A percentile compares a stretch with the other conserved stretches of the same genome.
Conservation (phyloP, 2,329 filamentous ascomycete species). For the Fusarium albidum region DNA sequence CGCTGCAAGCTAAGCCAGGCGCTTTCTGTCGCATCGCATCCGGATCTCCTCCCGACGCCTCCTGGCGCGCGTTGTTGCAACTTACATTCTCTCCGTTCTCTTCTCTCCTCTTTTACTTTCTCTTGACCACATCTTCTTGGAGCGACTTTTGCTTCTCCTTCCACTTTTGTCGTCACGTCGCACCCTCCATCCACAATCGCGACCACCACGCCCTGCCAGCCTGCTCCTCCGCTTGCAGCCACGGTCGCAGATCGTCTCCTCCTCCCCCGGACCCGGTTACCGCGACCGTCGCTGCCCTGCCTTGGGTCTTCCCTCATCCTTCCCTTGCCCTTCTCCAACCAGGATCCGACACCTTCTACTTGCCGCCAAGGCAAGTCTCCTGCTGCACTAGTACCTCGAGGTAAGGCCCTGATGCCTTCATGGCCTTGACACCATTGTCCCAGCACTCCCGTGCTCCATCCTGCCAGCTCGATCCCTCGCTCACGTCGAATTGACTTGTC, state of each 20-base stretch:
- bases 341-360: constrained; percentile 33
- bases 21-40: constrained; percentile 7
- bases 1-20: constrained; percentile 8
- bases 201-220: constrained; percentile 10
- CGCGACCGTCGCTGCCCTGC: constrained; percentile 33
- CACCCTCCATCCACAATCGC: constrained; percentile 31
- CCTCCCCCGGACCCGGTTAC: constrained; percentile 35
- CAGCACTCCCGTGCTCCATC: constrained; percentile 35
- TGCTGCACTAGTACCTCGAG: constrained; percentile 33
- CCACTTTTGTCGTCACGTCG: constrained; percentile 17
- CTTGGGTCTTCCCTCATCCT: constrained; percentile 33
- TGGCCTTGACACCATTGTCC: constrained; percentile 37
- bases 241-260: constrained; percentile 38
- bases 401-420: constrained; percentile 36
- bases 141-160: background rate
- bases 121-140: background rate
- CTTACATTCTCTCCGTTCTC: constrained; percentile 1
- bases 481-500: no score
- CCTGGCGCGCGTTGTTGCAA: constrained; percentile 1
- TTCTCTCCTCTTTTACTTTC: background rate
- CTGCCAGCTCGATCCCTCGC: constrained; percentile 25
- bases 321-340: constrained; percentile 36
- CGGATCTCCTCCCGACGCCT: constrained; percentile 1
- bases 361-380: constrained; percentile 33
- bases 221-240: constrained; percentile 36